phyloP scores from a whole-genome alignment of 257 asterid species.

The Lithospermum erythrorhizon region DNA sequence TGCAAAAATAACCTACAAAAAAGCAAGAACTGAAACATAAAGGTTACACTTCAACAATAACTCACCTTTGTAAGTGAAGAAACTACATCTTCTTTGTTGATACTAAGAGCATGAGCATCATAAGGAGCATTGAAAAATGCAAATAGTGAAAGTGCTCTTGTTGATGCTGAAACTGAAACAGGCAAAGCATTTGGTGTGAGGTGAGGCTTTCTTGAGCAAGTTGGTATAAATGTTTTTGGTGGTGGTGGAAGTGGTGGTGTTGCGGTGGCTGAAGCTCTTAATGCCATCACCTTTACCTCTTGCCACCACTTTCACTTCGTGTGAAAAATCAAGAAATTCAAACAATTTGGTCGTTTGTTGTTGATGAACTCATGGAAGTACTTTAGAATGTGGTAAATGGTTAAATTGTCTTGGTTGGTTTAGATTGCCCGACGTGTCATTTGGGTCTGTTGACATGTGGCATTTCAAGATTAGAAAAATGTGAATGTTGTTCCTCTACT shows the following conservation, averaged over 20 bases:
- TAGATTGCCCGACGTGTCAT: slow-evolving; percentile 10
- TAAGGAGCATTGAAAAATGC: slow-evolving; percentile 40
- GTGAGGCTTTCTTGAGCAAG: slow-evolving; percentile 22
- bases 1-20: background rate
- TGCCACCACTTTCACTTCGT: slow-evolving; percentile 14
- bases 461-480: slow-evolving; percentile 12
- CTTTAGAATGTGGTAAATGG: slow-evolving; percentile 9
- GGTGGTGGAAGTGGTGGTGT: slow-evolving; percentile 34
- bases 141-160: slow-evolving; percentile 45
- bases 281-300: slow-evolving; percentile 47
- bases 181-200: slow-evolving; percentile 16
- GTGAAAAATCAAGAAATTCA: background rate
- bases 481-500: background rate
- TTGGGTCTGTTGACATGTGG: slow-evolving; percentile 16
- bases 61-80: slow-evolving; percentile 79
- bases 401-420: slow-evolving; percentile 7
- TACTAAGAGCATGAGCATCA: slow-evolving; percentile 57
- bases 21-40: background rate
- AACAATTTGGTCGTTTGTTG: background rate
- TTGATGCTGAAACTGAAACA: slow-evolving; percentile 40
- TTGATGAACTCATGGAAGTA: background rate
- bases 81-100: slow-evolving; percentile 76
- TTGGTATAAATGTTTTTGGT: slow-evolving; percentile 12
- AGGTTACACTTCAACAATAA: background rate
- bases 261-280: slow-evolving; percentile 74